Percentiles rank a stretch among this genome's conserved stretches.
Evolutionary conservation across 306 rosid species (phyloP).

Genomic region (Hippophae tibetana): DNA sequence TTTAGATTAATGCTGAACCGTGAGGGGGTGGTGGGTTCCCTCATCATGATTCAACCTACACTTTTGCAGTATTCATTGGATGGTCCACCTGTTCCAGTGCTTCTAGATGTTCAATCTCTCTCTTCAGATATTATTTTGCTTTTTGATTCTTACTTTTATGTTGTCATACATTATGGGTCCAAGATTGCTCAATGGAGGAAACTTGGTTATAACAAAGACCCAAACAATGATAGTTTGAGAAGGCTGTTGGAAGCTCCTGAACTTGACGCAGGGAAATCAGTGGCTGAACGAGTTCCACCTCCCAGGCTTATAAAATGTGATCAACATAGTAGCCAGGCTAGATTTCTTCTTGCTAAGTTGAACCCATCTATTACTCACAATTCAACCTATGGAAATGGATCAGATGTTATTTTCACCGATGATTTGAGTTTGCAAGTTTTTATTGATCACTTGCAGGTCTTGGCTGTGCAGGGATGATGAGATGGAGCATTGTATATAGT

Average conservation of each 20-base stretch:
- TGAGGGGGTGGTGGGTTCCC: slow-evolving; percentile 77
- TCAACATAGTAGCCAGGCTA: slow-evolving; percentile 83
- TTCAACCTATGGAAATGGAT: slow-evolving; percentile 62
- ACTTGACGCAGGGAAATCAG: slow-evolving; percentile 64
- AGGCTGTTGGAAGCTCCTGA: slow-evolving; percentile 81
- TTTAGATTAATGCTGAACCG: slow-evolving; percentile 71
- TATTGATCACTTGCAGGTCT: slow-evolving; percentile 71
- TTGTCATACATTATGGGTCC: slow-evolving; percentile 79
- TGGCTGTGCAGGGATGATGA: slow-evolving; percentile 76
- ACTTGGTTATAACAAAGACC: slow-evolving; percentile 74
- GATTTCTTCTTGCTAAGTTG: slow-evolving; percentile 91
- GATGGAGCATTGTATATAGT: slow-evolving; percentile 10
- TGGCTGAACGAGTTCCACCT: slow-evolving; percentile 59
- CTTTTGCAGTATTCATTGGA: slow-evolving; percentile 78
- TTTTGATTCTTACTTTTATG: slow-evolving; percentile 76
- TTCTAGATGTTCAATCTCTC: slow-evolving; percentile 69
- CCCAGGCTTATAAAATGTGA: slow-evolving; percentile 75
- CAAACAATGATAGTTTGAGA: slow-evolving; percentile 67
- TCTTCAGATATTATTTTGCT: slow-evolving; percentile 73
- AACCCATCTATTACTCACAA: slow-evolving; percentile 88
- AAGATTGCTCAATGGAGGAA: slow-evolving; percentile 80
- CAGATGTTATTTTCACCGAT: slow-evolving; percentile 74
- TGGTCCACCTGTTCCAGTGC: slow-evolving; percentile 82
- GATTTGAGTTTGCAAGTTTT: slow-evolving; percentile 87
- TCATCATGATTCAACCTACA: slow-evolving; percentile 89